Conservation (phyloP, 2,329 filamentous ascomycete genomes). For the Neonectria ditissima region DNA sequence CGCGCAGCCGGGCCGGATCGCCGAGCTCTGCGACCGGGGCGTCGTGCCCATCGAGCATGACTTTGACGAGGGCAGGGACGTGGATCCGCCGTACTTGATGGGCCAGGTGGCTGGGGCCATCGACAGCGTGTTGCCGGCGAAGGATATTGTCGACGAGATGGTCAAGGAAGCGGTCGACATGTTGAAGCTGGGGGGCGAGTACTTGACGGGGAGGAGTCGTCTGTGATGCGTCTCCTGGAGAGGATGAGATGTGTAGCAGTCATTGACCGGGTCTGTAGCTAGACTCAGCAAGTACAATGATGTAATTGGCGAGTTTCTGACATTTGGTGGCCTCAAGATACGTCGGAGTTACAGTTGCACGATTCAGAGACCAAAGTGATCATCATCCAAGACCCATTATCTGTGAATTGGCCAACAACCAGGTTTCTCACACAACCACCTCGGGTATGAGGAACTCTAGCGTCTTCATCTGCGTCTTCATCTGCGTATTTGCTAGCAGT, state of each 20-base stretch:
- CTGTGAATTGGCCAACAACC: neutral
- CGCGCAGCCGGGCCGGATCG: slow-evolving; percentile 77
- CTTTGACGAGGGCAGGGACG: slow-evolving; percentile 82
- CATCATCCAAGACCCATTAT: neutral
- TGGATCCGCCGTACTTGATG: slow-evolving; percentile 92
- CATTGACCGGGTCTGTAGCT: too few relatives aligned
- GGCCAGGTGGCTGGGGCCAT: slow-evolving; percentile 90
- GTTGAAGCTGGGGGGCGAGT: slow-evolving; percentile 71
- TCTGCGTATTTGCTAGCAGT: neutral
- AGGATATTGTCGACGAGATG: slow-evolving; percentile 91
- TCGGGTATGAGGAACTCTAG: neutral
- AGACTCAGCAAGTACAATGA: neutral
- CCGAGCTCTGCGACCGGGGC: slow-evolving; percentile 78
- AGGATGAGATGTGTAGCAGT: neutral
- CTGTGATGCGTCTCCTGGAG: slow-evolving; percentile 47
- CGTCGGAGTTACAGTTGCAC: too few relatives aligned
- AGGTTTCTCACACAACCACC: neutral
- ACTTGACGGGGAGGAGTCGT: slow-evolving; percentile 63
- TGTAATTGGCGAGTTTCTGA: neutral
- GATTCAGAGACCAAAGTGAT: neutral
- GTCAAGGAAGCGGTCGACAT: slow-evolving; percentile 78
- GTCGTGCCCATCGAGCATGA: slow-evolving; percentile 86
- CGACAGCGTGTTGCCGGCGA: slow-evolving; percentile 81
- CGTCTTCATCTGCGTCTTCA: neutral
- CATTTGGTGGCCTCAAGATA: neutral